A percentile compares a stretch with the other conserved stretches of the same genome.
These are phyloP conservation scores for Ocimum tenuiflorum DNA, from an alignment of 257 asterid genomes.

Conservation along the genomic window DNA sequence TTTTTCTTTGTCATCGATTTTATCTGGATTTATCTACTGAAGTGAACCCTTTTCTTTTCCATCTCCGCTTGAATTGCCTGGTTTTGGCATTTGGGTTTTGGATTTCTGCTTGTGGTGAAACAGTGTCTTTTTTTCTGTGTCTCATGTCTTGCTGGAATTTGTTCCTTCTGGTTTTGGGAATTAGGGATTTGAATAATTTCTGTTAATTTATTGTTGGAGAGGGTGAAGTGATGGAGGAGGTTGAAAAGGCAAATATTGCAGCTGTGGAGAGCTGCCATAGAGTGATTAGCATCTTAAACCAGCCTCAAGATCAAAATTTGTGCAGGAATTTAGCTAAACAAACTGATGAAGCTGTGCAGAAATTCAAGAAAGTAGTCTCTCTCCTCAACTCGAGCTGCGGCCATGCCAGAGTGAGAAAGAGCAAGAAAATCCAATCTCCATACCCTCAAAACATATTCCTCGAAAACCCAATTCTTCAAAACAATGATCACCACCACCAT, in stretches of 20 bases:
- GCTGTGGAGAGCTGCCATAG: slow-evolving; percentile 85
- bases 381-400: slow-evolving; percentile 57
- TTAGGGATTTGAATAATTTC: slow-evolving; percentile 25
- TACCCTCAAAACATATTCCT: slow-evolving; percentile 53
- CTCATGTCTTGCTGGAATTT: slow-evolving; percentile 3
- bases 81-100: slow-evolving; percentile 11
- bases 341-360: slow-evolving; percentile 65
- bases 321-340: slow-evolving; percentile 41
- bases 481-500: slow-evolving; percentile 31
- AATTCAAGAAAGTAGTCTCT: slow-evolving; percentile 65
- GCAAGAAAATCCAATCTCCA: slow-evolving; percentile 36
- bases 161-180: slow-evolving; percentile 25
- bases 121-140: background rate
- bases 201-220: background rate
- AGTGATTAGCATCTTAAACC: slow-evolving; percentile 54
- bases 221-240: slow-evolving; percentile 75
- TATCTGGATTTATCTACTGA: background rate
- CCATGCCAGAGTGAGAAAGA: slow-evolving; percentile 77
- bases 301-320: slow-evolving; percentile 46
- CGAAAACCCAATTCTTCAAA: slow-evolving; percentile 40
- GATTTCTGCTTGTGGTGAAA: slow-evolving; percentile 20
- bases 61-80: no score
- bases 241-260: slow-evolving; percentile 61
- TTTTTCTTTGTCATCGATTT: slow-evolving; percentile 1
- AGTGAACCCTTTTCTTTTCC: no score